phyloP scores from a whole-genome alignment of 108 stramenopile genomes.

The Conticribra weissflogii region DNA sequence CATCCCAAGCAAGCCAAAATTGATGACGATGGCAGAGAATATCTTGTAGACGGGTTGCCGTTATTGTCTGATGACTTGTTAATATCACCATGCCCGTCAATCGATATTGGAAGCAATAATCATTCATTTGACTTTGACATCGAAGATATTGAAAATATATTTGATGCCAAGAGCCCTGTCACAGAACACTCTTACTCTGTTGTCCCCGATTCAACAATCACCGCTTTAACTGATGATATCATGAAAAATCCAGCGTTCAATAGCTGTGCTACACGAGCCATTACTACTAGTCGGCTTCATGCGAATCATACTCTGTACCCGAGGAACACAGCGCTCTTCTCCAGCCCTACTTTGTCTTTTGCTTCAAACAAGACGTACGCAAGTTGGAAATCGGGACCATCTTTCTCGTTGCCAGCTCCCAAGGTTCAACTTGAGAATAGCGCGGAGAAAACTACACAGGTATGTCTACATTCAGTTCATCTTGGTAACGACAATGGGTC shows the following conservation, averaged over 20 bases:
- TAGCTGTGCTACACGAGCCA: background rate
- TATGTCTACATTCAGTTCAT: no score
- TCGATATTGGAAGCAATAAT: background rate
- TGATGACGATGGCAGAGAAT: background rate
- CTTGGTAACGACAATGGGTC: no score
- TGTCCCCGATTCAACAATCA: slow-evolving; percentile 7
- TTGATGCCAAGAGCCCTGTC: background rate
- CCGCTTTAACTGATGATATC: background rate
- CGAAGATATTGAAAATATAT: background rate
- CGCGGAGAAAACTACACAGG: no score
- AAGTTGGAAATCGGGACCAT: no score
- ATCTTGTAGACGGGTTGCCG: background rate
- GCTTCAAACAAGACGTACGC: no score
- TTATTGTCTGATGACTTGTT: background rate
- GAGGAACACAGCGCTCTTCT: no score
- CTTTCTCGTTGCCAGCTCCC: no score
- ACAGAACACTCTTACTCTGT: slow-evolving; percentile 15
- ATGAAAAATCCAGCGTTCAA: slow-evolving; percentile 24
- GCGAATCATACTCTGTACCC: no score
- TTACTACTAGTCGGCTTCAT: no score
- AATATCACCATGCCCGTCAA: background rate
- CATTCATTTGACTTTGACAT: background rate
- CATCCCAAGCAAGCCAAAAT: background rate
- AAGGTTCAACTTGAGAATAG: no score
- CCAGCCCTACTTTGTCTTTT: no score